A percentile compares a stretch with the other conserved stretches of the same genome.
phyloP scores from a whole-genome alignment of 2,329 filamentous ascomycete genomes.

The Aspergillus pseudotamarii region DNA sequence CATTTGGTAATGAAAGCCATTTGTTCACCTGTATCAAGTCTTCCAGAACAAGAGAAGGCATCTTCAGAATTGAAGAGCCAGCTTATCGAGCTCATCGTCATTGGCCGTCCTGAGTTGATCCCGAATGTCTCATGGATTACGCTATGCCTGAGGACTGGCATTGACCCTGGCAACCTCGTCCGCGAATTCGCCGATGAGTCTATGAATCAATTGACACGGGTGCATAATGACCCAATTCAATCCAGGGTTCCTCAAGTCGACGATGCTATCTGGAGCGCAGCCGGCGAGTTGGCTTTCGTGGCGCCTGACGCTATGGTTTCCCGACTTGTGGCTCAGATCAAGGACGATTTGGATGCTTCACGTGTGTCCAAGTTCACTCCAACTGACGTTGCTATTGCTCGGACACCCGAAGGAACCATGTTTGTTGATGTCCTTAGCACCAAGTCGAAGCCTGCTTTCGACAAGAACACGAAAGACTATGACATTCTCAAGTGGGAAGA shows the following conservation, averaged over 20 bases:
- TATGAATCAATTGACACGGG: slow-evolving; percentile 66
- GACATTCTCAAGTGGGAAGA: slow-evolving; percentile 97
- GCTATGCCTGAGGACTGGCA: slow-evolving; percentile 73
- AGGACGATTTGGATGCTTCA: slow-evolving; percentile 69
- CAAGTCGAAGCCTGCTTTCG: slow-evolving; percentile 70
- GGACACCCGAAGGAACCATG: slow-evolving; percentile 82
- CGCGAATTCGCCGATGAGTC: slow-evolving; percentile 64
- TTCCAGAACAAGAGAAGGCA: slow-evolving; percentile 31
- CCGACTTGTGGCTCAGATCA: slow-evolving; percentile 73
- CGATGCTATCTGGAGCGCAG: slow-evolving; percentile 77
- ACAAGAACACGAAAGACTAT: slow-evolving; percentile 93
- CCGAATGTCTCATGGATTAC: slow-evolving; percentile 86
- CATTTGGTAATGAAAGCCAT: slow-evolving; percentile 56
- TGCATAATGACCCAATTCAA: slow-evolving; percentile 51
- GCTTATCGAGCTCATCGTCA: slow-evolving; percentile 74
- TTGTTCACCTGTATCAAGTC: slow-evolving; percentile 33
- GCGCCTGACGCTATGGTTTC: slow-evolving; percentile 81
- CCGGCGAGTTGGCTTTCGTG: slow-evolving; percentile 90
- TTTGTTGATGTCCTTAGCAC: slow-evolving; percentile 91
- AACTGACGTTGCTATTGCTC: slow-evolving; percentile 88
- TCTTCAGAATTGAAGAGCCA: slow-evolving; percentile 66
- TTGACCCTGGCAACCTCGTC: slow-evolving; percentile 81
- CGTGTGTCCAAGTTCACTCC: slow-evolving; percentile 75
- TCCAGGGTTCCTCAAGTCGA: slow-evolving; percentile 47
- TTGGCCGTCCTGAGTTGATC: slow-evolving; percentile 77